Evolutionary conservation across 345 rosid species (phyloP).

Genomic region (Lumnitzera racemosa): DNA sequence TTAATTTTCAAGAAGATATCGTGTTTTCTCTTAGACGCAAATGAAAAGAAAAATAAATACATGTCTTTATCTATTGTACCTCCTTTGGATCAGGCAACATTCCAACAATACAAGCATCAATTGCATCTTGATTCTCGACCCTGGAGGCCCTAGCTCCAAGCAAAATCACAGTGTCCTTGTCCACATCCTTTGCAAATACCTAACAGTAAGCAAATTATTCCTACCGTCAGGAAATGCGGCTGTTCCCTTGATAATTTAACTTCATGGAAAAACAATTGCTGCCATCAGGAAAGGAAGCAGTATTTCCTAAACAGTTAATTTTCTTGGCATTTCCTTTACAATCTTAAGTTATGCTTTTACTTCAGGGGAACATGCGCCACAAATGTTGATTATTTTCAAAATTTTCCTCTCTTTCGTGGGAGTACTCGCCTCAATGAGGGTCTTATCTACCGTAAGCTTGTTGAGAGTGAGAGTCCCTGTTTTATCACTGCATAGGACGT

Average conservation of each 20-base stretch:
- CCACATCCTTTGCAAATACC: slow-evolving; percentile 52
- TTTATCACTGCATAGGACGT: slow-evolving; percentile 81
- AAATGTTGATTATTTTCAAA: background rate
- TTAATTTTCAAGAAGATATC: too few species aligned
- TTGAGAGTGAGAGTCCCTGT: slow-evolving; percentile 86
- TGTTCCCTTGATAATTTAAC: background rate
- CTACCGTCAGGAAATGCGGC: background rate
- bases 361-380: background rate
- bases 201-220: slow-evolving; percentile 9
- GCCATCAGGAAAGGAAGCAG: background rate
- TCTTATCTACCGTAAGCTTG: slow-evolving; percentile 78
- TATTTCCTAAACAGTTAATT: slow-evolving; percentile 2
- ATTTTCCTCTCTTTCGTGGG: background rate
- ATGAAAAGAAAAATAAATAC: background rate
- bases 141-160: slow-evolving; percentile 77
- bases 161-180: slow-evolving; percentile 50
- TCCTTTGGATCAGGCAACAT: slow-evolving; percentile 53
- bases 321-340: background rate
- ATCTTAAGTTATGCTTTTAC: background rate
- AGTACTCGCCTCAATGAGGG: slow-evolving; percentile 54
- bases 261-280: background rate
- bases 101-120: slow-evolving; percentile 55
- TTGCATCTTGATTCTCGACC: slow-evolving; percentile 81
- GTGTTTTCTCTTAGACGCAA: background rate
- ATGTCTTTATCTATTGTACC: slow-evolving; percentile 14